Conservation (phyloP, 176 grass and related monocot genomes). For the Microstegium vimineum region DNA sequence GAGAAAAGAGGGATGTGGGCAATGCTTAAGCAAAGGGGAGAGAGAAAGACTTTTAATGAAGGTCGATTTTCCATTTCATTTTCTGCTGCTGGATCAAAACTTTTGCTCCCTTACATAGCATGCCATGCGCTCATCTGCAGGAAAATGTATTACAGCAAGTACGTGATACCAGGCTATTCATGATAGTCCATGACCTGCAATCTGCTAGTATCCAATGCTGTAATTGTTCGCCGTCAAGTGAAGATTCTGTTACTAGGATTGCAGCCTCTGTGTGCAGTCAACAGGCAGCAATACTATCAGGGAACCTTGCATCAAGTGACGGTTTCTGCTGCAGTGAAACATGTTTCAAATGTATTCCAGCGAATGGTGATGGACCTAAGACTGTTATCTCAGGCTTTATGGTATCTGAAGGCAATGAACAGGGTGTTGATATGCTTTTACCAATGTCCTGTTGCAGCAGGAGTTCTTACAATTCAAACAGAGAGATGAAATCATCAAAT, state of each 20-base stretch:
- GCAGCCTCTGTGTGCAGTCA: constrained; percentile 60
- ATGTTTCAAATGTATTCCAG: constrained; percentile 40
- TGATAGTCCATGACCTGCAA: constrained; percentile 41
- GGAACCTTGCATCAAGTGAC: constrained; percentile 29
- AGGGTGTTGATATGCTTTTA: constrained; percentile 51
- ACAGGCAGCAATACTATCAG: constrained; percentile 57
- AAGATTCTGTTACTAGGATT: constrained; percentile 38
- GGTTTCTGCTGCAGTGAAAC: constrained; percentile 59
- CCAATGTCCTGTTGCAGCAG: constrained; percentile 25
- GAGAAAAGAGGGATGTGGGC: constrained; percentile 68
- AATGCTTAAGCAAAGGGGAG: constrained; percentile 64
- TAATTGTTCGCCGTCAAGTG: constrained; percentile 22
- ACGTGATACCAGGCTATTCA: constrained; percentile 53
- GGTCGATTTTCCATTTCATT: constrained; percentile 28
- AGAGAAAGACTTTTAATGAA: constrained; percentile 55
- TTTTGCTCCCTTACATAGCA: background rate
- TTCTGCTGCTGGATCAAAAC: background rate
- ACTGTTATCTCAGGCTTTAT: constrained; percentile 47
- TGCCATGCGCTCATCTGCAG: constrained; percentile 25
- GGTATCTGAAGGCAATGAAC: constrained; percentile 41
- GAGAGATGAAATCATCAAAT: constrained; percentile 29
- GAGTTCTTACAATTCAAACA: constrained; percentile 26
- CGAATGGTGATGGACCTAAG: constrained; percentile 29
- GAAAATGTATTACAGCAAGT: constrained; percentile 75
- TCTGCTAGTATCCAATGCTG: constrained; percentile 30